Base-by-base conservation (phyloP, 352 stramenopile genomes). In the Pythium inflatum region DNA sequence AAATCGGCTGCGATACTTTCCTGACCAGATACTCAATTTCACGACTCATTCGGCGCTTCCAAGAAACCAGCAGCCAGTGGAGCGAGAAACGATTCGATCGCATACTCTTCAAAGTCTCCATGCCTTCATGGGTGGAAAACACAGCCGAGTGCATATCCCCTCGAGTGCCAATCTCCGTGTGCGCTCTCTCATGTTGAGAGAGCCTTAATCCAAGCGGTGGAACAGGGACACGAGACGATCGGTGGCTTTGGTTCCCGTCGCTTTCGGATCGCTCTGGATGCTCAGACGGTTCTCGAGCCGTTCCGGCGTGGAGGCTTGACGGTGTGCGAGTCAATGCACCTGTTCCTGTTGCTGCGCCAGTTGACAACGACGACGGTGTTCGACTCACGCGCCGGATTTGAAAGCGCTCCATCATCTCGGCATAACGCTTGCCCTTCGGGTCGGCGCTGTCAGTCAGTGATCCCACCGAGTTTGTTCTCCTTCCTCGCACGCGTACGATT, bases 391-490 rank as follows among this genome's bases (percentile, higher is more conserved):
- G 55, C 2, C 79, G 75, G 28, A 87, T 76, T 65, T 87, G 77
- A 64, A 87, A 87, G 4, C 79, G 77, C 24, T 62, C 58, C 73
- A 87, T 80, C 77, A 87, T 85, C 60, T 87, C 77, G 1, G 76
- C 68, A 64, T 87, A 85, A 0, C 24, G 53, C 40, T 62, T 31
- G 20, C 34, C 38, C 7, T 55, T 62, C 38, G n/a, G 12, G 11
- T 59, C 51, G 20, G 30, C 31, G 49, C 22, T 54, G 12, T 54
- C 46, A 16, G 36, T 43, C n/a, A 43, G 36, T 9, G 36, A 43
- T 43, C 36, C 36, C 36, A 43, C 9, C 9, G 16, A 43, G 16
- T 16, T 43, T 43, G 36, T 16, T 43, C 36, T 9, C 16, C 9
- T 16, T 43, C 36, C 36, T 16, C 36, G 36, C 36, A 16, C 16